Evolutionary conservation across 2,329 filamentous ascomycete species (phyloP).

Genomic region (Colletotrichum magnum): DNA sequence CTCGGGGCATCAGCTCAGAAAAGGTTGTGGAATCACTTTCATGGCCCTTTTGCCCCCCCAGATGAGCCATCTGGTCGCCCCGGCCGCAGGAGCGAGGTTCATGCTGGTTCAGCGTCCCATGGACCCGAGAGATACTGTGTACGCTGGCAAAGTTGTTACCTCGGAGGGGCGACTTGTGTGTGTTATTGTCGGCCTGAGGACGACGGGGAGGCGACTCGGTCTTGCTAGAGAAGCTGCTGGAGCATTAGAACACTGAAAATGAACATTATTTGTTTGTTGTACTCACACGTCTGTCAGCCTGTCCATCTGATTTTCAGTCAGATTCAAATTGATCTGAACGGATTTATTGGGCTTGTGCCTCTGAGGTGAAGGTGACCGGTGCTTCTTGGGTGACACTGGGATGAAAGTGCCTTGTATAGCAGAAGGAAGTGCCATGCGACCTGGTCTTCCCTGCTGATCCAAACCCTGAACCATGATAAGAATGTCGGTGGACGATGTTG

Average conservation of each 20-base stretch:
- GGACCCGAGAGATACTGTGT: constrained; percentile 7
- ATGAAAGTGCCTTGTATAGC: constrained; percentile 56
- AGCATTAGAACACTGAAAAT: constrained; percentile 29
- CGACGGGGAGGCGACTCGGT: constrained; percentile 46
- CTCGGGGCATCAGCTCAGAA: constrained; percentile 34
- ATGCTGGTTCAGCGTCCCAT: not conserved
- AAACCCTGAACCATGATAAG: constrained; percentile 27
- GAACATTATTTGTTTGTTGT: not conserved
- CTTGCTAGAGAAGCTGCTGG: constrained; percentile 51
- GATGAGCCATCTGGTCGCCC: not conserved
- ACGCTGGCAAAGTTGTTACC: constrained; percentile 28
- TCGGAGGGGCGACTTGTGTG: constrained; percentile 43
- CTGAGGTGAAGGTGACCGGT: constrained; percentile 52
- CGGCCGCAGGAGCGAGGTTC: not conserved
- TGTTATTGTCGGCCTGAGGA: constrained; percentile 40
- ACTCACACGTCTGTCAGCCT: constrained; percentile 62
- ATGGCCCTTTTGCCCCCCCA: constrained; percentile 3
- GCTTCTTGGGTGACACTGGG: constrained; percentile 51
- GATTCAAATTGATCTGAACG: constrained; percentile 62
- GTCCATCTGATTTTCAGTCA: constrained; percentile 65
- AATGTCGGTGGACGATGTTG: constrained; percentile 12
- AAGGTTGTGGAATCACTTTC: constrained; percentile 36
- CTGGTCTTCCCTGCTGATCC: constrained; percentile 29
- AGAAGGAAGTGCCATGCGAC: constrained; percentile 14
- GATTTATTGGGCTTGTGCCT: constrained; percentile 53